These are phyloP conservation scores for Zygoascus flipseniorum DNA, from an alignment of 805 yeast genomes.

Conservation along the genomic window DNA sequence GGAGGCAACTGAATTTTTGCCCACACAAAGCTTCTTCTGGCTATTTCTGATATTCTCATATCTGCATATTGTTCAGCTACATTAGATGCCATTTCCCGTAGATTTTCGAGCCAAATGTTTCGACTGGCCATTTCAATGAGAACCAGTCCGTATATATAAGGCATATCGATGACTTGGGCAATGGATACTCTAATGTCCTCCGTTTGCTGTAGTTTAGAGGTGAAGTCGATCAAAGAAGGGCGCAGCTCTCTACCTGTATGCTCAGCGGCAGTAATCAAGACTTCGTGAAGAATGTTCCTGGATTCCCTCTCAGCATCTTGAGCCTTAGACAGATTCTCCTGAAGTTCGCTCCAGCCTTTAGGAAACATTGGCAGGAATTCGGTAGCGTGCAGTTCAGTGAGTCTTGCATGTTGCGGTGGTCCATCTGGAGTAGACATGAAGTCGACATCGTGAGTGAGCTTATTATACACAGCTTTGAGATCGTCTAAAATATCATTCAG, in stretches of 20 bases:
- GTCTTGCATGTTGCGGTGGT: neutral
- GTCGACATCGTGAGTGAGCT: neutral
- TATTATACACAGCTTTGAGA: neutral
- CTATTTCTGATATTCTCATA: slow-evolving; percentile 48
- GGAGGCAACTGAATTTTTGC: slow-evolving; percentile 33
- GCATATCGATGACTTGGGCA: slow-evolving; percentile 29
- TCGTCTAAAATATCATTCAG: neutral
- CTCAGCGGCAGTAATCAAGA: neutral
- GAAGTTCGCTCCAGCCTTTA: neutral
- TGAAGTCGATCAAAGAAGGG: slow-evolving; percentile 20
- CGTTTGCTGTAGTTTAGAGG: slow-evolving; percentile 17
- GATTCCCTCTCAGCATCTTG: neutral
- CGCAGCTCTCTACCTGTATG: slow-evolving; percentile 4
- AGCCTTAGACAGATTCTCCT: neutral
- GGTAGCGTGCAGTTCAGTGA: slow-evolving; percentile 18
- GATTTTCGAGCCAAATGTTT: slow-evolving; percentile 21
- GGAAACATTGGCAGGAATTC: slow-evolving; percentile 21
- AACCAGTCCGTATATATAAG: slow-evolving; percentile 30
- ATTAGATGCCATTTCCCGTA: slow-evolving; percentile 15
- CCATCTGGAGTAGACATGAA: neutral
- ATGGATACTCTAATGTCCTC: slow-evolving; percentile 25
- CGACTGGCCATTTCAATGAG: slow-evolving; percentile 29
- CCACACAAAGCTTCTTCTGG: slow-evolving; percentile 50
- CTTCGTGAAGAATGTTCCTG: neutral
- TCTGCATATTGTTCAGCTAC: slow-evolving; percentile 48